Evolutionary conservation across 495 filamentous ascomycete species (phyloP).

Genomic region (Apodospora peruviana): DNA sequence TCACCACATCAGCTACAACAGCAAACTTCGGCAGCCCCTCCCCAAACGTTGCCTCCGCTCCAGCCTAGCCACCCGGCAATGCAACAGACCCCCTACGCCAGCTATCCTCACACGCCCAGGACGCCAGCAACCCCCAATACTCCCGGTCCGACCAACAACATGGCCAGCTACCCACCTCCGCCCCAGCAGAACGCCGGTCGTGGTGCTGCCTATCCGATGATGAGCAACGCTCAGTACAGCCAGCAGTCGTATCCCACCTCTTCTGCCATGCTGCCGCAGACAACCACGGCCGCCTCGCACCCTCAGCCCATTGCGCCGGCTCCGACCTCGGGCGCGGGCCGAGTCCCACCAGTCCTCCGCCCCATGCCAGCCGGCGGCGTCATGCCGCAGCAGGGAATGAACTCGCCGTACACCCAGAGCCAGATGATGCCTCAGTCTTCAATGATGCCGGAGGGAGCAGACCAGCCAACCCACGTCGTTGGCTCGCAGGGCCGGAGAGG

Average conservation of each 20-base stretch:
- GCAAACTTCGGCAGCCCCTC: constrained; percentile 47
- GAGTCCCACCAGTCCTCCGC: constrained; percentile 48
- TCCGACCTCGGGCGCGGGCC: constrained; percentile 53
- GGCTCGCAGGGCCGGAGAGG: constrained; percentile 86
- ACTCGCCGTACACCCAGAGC: constrained; percentile 44
- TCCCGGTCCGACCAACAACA: constrained; percentile 55
- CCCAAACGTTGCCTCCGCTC: constrained; percentile 67
- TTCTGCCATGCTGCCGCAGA: constrained; percentile 59
- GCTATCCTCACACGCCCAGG: constrained; percentile 58
- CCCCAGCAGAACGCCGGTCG: constrained; percentile 51
- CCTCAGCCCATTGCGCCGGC: constrained; percentile 69
- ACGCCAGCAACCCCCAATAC: constrained; percentile 57
- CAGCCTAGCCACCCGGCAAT: constrained; percentile 61
- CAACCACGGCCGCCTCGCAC: constrained; percentile 59
- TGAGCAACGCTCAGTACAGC: constrained; percentile 44
- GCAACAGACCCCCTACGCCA: constrained; percentile 50
- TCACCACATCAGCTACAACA: constrained; percentile 17
- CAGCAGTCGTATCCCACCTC: constrained; percentile 54
- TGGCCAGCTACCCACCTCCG: constrained; percentile 56
- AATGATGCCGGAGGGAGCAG: constrained; percentile 41
- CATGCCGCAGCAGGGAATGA: constrained; percentile 44
- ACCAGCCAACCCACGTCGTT: constrained; percentile 80
- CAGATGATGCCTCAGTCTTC: constrained; percentile 37
- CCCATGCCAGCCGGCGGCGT: constrained; percentile 61
- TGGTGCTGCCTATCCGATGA: constrained; percentile 41